These are phyloP conservation scores for Brassica carinata DNA, from an alignment of 345 rosid genomes.

Conservation along the genomic window DNA sequence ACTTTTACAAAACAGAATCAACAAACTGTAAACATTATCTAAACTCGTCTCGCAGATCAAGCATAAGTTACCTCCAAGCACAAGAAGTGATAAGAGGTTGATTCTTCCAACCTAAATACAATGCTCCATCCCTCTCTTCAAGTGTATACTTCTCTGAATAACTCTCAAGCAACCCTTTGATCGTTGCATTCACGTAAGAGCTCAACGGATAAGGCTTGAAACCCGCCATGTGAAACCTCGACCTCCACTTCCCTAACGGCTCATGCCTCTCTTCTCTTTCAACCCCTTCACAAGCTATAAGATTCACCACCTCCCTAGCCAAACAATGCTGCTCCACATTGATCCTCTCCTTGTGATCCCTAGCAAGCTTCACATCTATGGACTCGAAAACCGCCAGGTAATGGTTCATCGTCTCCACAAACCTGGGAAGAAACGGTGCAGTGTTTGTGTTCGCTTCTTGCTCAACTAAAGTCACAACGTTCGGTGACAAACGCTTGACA, in stretches of 20 bases:
- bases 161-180: constrained; percentile 62
- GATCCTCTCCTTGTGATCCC: constrained; percentile 84
- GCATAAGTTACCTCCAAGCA: constrained; percentile 72
- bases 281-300: constrained; percentile 86
- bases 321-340: constrained; percentile 94
- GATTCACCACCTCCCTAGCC: constrained; percentile 91
- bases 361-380: constrained; percentile 64
- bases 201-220: constrained; percentile 75
- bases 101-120: constrained; percentile 92
- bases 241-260: constrained; percentile 78
- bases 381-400: constrained; percentile 80
- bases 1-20: constrained; percentile 31
- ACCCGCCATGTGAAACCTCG: constrained; percentile 87
- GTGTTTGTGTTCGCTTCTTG: constrained; percentile 90
- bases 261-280: constrained; percentile 96
- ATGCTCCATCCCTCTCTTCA: constrained; percentile 73
- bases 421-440: constrained; percentile 78
- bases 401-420: constrained; percentile 68
- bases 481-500: constrained; percentile 74
- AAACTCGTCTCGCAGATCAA: constrained; percentile 2
- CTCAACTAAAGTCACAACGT: constrained; percentile 85
- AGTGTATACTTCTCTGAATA: constrained; percentile 72
- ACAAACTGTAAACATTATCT: constrained; percentile 24
- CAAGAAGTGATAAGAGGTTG: constrained; percentile 66
- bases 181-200: constrained; percentile 68